These are phyloP conservation scores for Solanum neorickii DNA, from an alignment of 257 asterid genomes.

Conservation along the genomic window DNA sequence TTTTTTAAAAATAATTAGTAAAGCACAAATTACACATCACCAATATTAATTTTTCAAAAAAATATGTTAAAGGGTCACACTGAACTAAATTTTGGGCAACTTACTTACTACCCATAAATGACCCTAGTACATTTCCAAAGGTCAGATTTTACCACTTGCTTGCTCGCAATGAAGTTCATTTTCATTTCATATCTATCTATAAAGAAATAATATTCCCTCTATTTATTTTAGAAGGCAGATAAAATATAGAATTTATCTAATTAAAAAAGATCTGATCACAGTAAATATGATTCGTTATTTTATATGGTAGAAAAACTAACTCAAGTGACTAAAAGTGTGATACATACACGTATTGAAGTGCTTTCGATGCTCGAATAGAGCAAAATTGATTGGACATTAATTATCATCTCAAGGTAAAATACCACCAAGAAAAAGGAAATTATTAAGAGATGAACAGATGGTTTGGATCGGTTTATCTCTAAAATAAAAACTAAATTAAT, in stretches of 20 bases:
- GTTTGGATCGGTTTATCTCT: background rate
- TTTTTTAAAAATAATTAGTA: background rate
- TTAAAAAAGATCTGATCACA: background rate
- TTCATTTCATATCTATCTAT: background rate
- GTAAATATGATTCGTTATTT: background rate
- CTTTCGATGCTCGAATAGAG: background rate
- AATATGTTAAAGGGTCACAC: background rate
- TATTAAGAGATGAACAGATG: background rate
- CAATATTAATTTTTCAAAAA: background rate
- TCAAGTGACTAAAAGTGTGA: background rate
- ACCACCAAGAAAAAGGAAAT: background rate
- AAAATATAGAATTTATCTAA: no score
- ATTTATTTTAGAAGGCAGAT: background rate
- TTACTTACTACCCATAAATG: constrained; percentile 2
- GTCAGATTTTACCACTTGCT: constrained; percentile 14
- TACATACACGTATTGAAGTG: background rate
- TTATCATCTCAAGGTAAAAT: background rate
- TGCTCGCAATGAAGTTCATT: background rate
- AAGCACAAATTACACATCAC: background rate
- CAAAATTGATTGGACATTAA: background rate
- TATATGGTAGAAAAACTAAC: background rate
- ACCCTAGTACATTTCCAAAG: constrained; percentile 27
- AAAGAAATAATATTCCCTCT: background rate
- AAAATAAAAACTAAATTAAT: background rate
- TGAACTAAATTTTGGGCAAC: background rate